These are phyloP conservation scores for Protostelium mycophagum DNA, from an alignment of 78 protist species.

Conservation along the genomic window DNA sequence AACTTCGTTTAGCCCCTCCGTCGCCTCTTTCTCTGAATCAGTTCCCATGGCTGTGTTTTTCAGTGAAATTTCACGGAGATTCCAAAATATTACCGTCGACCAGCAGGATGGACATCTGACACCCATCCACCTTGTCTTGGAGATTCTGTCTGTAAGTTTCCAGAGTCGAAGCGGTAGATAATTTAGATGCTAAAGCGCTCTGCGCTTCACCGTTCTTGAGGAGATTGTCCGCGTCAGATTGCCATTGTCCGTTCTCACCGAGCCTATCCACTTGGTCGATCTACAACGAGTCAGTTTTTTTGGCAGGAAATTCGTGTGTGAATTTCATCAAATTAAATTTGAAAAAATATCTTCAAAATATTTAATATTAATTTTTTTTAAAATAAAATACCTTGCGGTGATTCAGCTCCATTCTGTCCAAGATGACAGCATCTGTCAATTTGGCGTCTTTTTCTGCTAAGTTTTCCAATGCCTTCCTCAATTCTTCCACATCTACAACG, in stretches of 20 bases:
- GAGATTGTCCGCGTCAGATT: neutral
- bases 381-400: neutral
- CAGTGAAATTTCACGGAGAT: too few species aligned
- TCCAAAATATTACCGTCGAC: too few species aligned
- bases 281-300: neutral
- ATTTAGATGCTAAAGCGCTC: neutral
- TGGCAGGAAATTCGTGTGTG: neutral
- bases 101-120: neutral
- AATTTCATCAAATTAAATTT: too few species aligned
- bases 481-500: too few species aligned
- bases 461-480: neutral
- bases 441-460: neutral
- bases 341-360: too few species aligned
- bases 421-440: neutral
- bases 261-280: neutral
- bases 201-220: neutral
- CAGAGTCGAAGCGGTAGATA: neutral
- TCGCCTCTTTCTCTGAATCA: neutral
- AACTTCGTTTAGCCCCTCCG: neutral
- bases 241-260: neutral
- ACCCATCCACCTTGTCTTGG: neutral
- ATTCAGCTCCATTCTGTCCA: neutral
- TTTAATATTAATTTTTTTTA: too few species aligned
- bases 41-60: too few species aligned
- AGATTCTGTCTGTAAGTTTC: neutral